These are phyloP conservation scores for Lasiosphaeria ovina DNA, from an alignment of 495 filamentous ascomycete genomes.

Conservation along the genomic window DNA sequence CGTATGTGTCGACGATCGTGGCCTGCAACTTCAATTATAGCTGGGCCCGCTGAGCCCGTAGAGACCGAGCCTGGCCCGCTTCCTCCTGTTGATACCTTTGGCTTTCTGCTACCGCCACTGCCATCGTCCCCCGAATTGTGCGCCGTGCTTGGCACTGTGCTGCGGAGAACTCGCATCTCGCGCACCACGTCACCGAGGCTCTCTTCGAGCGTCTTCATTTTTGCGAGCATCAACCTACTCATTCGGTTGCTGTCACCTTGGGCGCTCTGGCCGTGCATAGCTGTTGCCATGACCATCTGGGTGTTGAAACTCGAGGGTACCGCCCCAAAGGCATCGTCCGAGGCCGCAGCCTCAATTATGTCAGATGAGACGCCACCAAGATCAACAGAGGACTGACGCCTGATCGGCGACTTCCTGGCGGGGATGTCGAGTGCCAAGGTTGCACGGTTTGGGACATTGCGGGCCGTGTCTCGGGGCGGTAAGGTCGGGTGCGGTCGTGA, in stretches of 20 bases:
- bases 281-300: conserved; percentile 71
- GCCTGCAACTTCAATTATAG: conserved; percentile 24
- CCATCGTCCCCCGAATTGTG: conserved; percentile 41
- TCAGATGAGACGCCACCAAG: conserved; percentile 70
- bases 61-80: background rate
- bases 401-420: conserved; percentile 15
- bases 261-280: conserved; percentile 28
- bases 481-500: conserved; percentile 52
- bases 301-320: conserved; percentile 76
- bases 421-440: conserved; percentile 32
- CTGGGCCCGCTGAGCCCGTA: conserved; percentile 14
- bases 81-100: background rate
- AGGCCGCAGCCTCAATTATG: conserved; percentile 52
- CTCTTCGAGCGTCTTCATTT: conserved; percentile 90
- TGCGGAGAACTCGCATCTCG: conserved; percentile 70
- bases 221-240: conserved; percentile 78
- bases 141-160: conserved; percentile 35
- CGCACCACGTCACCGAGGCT: conserved; percentile 78
- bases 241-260: conserved; percentile 64
- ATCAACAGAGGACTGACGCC: conserved; percentile 56
- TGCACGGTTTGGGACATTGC: conserved; percentile 43
- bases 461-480: conserved; percentile 49
- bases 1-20: conserved; percentile 1
- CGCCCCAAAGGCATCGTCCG: conserved; percentile 60
- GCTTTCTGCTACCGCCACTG: conserved; percentile 16